Conservation (phyloP, 768 basidiomycete species). For the Hericium alpestre region DNA sequence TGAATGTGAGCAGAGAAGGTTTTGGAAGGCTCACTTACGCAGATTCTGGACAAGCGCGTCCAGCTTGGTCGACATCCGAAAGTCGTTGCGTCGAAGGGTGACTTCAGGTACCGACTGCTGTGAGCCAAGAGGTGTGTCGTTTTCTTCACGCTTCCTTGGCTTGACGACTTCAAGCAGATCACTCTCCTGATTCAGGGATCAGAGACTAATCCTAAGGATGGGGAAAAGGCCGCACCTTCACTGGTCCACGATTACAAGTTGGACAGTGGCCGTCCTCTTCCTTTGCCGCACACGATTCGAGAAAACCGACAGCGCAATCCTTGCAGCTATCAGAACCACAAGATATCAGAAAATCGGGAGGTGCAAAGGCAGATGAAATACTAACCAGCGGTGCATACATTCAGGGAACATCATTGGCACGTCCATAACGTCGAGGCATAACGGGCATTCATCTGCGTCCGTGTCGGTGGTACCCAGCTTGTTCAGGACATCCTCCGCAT, state of each 20-base stretch:
- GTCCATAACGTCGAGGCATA: constrained; percentile 75
- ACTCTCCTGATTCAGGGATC: constrained; percentile 29
- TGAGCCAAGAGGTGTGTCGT: constrained; percentile 18
- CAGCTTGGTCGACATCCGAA: constrained; percentile 85
- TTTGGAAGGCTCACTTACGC: constrained; percentile 27
- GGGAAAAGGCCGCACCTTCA: constrained; percentile 32
- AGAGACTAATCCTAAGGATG: background rate
- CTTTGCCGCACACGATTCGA: constrained; percentile 59
- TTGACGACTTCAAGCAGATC: constrained; percentile 55
- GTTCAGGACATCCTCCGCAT: constrained; percentile 56
- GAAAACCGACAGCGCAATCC: constrained; percentile 73
- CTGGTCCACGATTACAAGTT: constrained; percentile 60
- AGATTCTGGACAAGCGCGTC: constrained; percentile 72
- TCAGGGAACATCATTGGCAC: constrained; percentile 56
- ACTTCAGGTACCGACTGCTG: constrained; percentile 34
- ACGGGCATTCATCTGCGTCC: constrained; percentile 52
- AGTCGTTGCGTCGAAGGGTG: constrained; percentile 67
- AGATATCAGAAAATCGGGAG: background rate
- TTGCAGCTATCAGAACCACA: constrained; percentile 51
- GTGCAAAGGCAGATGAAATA: background rate
- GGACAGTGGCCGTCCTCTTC: constrained; percentile 70
- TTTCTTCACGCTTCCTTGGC: constrained; percentile 16
- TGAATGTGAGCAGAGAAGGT: background rate
- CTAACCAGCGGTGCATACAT: constrained; percentile 70
- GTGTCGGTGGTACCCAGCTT: constrained; percentile 37